Evolutionary conservation across 495 filamentous ascomycete species (phyloP), one percentile per base, ranked within the genome.

Genomic region (Tuber calosporum): DNA sequence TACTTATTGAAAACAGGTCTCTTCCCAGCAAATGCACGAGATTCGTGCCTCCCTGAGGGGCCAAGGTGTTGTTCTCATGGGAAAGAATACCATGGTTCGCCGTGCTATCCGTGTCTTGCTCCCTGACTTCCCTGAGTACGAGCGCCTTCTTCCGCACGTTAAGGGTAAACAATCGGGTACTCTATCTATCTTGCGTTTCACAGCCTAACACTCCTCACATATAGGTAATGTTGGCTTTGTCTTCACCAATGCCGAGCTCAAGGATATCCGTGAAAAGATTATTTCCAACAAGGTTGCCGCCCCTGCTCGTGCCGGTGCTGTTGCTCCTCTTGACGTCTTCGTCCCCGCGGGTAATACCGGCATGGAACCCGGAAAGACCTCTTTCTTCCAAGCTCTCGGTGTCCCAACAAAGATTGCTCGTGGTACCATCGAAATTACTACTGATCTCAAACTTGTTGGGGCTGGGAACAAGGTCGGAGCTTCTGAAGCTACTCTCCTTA

Each of bases 1-100:
- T 48, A 36, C 67, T 26, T 62, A 19, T 73, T 71, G 70, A 68
- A 38, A 42, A 73, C 36, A 82, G 86, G 85, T 92, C 85, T 91
- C 90, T 84, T 99, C 95, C 72, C 95, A 99, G 90, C 95, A 99
- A 90, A 99, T 99, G 95, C 95, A 99, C 91, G 95, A 99, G 89
- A 98, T 98, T 84, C 91, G 95, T 85, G 86, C 89, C 80, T 85
- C 90, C 81, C 89, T 97, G 84, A 91, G 94, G 84, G 90, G 91
- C 53, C 86, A 96, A 83, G 94, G 88, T 85, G 90, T 97, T 79
- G 93, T 98, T 77, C 88, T 98, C 85, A 99, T 99, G 95, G 95
- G 95, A 82, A 99, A 99, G 90, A 99, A 99, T 88, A 98, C 94
- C 83, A 98, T 98, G 94, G 93, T 97, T 79, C 94, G 95, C 83